Evolutionary conservation across 495 filamentous ascomycete species (phyloP).

Genomic region (Aspergillus nidulans): DNA sequence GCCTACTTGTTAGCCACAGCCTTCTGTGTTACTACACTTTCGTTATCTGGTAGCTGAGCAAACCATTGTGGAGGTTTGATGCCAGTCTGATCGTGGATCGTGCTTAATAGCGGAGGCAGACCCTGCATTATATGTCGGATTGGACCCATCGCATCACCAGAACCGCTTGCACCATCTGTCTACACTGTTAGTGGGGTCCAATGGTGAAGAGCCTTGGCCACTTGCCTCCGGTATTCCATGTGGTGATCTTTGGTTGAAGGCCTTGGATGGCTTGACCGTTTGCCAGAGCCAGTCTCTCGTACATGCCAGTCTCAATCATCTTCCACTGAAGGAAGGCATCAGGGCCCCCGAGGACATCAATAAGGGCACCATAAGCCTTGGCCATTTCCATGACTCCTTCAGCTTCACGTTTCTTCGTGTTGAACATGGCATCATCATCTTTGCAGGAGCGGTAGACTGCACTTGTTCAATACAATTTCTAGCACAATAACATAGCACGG

Average conservation of each 20-base stretch:
- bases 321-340: constrained; percentile 70
- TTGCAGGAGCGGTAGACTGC: constrained; percentile 38
- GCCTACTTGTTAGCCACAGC: neutral
- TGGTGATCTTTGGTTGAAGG: constrained; percentile 79
- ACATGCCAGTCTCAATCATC: constrained; percentile 43
- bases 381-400: constrained; percentile 72
- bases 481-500: neutral
- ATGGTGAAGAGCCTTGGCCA: constrained; percentile 13
- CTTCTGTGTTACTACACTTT: neutral
- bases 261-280: constrained; percentile 65
- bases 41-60: constrained; percentile 39
- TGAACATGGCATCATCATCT: constrained; percentile 59
- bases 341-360: constrained; percentile 69
- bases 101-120: constrained; percentile 71
- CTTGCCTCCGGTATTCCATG: constrained; percentile 71
- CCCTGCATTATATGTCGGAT: constrained; percentile 66
- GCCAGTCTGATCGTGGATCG: constrained; percentile 81
- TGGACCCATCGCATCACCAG: constrained; percentile 42
- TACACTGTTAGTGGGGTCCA: constrained; percentile 15
- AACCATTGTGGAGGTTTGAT: constrained; percentile 70
- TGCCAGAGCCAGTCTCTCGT: constrained; percentile 36
- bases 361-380: constrained; percentile 65
- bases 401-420: constrained; percentile 63
- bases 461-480: constrained; percentile 1
- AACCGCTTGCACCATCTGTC: constrained; percentile 24